Evolutionary conservation across 1,139 yeast species (phyloP), one percentile per base, ranked within the genome.

Genomic region (Eremothecium sinecaudum): DNA sequence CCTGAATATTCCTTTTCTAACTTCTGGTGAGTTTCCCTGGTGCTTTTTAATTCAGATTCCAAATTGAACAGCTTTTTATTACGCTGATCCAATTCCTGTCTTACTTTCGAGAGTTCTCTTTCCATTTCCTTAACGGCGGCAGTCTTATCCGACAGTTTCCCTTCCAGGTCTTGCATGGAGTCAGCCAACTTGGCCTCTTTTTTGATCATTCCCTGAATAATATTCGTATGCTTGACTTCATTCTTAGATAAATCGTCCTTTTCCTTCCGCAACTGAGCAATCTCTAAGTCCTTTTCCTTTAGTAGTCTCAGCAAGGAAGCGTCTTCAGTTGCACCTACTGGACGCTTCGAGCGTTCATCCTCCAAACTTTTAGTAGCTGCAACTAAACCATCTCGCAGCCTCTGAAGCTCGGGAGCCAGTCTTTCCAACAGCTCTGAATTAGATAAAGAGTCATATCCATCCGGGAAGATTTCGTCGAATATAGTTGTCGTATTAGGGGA

Each of bases 201-300:
- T 5, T 67, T 55, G 37, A 75, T 72, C 32, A 84, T 58, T 41
- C 68, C 68, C 45, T 81, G 81, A 34, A 87, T 73, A 1, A 77
- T 65, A 24, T 75, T 83, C 48, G 73, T 76, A 36, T 78, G 67
- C 3, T 14, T 19, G 23, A 84, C 64, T 50, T 90, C 96, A 41
- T 75, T 79, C 39, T 71, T 70, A 0, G 94, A 79, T 25, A 87
- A 61, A 18, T 71, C 73, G 43, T 81, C 79, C 3, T 96, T 96
- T 57, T 87, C 97, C 38, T 71, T 74, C 50, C 80, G 57, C 23
- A 87, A 63, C 73, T 78, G 41, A 1, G 46, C 46, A n/a, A 59
- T 60, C 19, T 44, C 44, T 2, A 45, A 55, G 30, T 59, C 63
- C 33, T 59, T 59, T 35, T 61, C 58, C 35, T 50, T 50, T 3